Percentiles rank a stretch among this genome's conserved stretches.
These are phyloP conservation scores for Bruguiera parviflora DNA, from an alignment of 345 rosid genomes.

Conservation along the genomic window DNA sequence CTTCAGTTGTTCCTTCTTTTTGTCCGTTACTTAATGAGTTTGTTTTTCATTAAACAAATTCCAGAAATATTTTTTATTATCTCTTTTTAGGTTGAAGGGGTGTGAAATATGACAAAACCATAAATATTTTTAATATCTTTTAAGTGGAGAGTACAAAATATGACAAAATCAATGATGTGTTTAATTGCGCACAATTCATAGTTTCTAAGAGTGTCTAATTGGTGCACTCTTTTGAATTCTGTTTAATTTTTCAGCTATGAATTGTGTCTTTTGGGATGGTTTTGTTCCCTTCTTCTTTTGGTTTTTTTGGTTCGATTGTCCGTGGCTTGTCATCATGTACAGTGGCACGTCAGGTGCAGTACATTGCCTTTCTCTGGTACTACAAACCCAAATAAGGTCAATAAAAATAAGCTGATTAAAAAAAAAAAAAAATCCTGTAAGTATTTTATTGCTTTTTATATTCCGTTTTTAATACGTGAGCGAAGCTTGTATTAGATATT, in stretches of 20 bases:
- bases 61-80: too few relatives aligned
- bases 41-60: too few relatives aligned
- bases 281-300: too few relatives aligned
- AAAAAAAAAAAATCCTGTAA: too few relatives aligned
- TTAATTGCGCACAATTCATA: neutral
- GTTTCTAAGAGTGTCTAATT: neutral
- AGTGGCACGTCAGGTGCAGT: neutral
- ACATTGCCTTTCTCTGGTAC: neutral
- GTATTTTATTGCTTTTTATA: too few relatives aligned
- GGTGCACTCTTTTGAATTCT: neutral
- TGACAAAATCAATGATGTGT: neutral
- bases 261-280: neutral
- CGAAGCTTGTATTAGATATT: too few relatives aligned
- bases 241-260: neutral
- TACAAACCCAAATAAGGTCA: neutral
- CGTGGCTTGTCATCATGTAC: neutral
- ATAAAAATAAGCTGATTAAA: neutral
- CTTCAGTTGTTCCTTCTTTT: constrained; percentile 14
- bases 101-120: too few relatives aligned
- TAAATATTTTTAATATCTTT: too few relatives aligned
- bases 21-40: constrained; percentile 4
- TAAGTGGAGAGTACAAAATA: too few relatives aligned
- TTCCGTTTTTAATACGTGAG: neutral
- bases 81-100: too few relatives aligned
- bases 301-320: neutral